Evolutionary conservation across 192 early-diverging fungal species (phyloP).

Genomic region (Pecoramyces ruminantium): DNA sequence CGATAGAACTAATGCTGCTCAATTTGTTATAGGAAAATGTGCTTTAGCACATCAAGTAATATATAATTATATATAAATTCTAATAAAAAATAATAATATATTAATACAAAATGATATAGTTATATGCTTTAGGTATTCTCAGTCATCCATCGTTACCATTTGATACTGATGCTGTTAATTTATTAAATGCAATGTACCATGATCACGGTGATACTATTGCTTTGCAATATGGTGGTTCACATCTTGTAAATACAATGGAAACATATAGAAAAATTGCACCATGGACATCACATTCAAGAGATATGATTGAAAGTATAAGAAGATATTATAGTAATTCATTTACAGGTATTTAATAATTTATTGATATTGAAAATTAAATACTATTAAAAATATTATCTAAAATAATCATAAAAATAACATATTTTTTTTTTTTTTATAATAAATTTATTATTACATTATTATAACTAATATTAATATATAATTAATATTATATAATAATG

Average conservation of each 20-base stretch:
- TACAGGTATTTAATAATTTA: no score
- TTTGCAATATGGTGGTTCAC: slow-evolving; percentile 84
- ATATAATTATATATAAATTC: no score
- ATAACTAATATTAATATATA: no score
- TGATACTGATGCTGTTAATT: slow-evolving; percentile 81
- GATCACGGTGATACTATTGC: slow-evolving; percentile 95
- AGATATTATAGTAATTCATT: slow-evolving; percentile 91
- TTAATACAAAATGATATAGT: slow-evolving; percentile 9
- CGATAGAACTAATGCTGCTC: slow-evolving; percentile 94
- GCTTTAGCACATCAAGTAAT: slow-evolving; percentile 69
- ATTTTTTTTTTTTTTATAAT: no score
- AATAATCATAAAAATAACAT: no score
- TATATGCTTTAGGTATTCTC: slow-evolving; percentile 77
- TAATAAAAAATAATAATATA: background rate
- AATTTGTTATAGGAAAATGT: slow-evolving; percentile 86
- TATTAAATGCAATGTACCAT: slow-evolving; percentile 94
- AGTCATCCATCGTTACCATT: slow-evolving; percentile 60
- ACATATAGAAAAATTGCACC: slow-evolving; percentile 88
- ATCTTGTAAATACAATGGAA: slow-evolving; percentile 95
- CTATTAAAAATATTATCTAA: no score
- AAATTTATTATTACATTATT: background rate
- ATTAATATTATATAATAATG: no score
- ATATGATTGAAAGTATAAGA: slow-evolving; percentile 85
- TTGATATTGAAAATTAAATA: no score
- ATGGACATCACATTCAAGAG: slow-evolving; percentile 86